These are phyloP conservation scores for Mucor racemosus DNA, from an alignment of 371 early-diverging fungal species.

Conservation along the genomic window DNA sequence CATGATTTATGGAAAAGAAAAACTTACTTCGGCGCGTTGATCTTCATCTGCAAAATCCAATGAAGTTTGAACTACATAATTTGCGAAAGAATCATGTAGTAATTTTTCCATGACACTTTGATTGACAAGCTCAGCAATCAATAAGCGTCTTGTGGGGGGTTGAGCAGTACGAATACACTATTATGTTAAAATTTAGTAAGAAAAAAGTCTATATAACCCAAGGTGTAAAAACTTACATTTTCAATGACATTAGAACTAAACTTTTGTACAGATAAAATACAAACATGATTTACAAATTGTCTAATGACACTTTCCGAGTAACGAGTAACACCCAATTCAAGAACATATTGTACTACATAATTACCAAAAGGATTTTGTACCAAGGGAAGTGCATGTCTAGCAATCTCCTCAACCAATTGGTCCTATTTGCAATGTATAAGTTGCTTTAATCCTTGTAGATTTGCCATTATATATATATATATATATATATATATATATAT, in stretches of 20 bases:
- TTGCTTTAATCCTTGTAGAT: too few species aligned
- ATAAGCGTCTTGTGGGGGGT: constrained; percentile 64
- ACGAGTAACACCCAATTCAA: constrained; percentile 75
- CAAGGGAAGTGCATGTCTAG: constrained; percentile 74
- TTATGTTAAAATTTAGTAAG: not conserved
- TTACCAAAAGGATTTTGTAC: constrained; percentile 97
- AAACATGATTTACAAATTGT: constrained; percentile 80
- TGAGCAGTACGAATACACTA: constrained; percentile 84
- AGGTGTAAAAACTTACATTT: constrained; percentile 53
- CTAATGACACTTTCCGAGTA: constrained; percentile 75
- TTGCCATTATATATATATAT: too few species aligned
- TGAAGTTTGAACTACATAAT: constrained; percentile 92
- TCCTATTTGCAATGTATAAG: constrained; percentile 11
- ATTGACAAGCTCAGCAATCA: constrained; percentile 79
- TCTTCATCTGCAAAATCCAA: constrained; percentile 84
- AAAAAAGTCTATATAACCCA: not conserved
- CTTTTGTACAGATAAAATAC: constrained; percentile 83
- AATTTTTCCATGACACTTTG: constrained; percentile 71
- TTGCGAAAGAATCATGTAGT: constrained; percentile 86
- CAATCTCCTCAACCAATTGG: constrained; percentile 81
- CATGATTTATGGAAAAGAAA: not conserved
- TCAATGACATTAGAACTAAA: constrained; percentile 94
- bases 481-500: not conserved
- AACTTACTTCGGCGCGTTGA: constrained; percentile 68
- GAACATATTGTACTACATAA: constrained; percentile 97